A percentile compares a stretch with the other conserved stretches of the same genome.
Evolutionary conservation across 1,284 basidiomycete species (phyloP).

Genomic region (Takashimella koratensis): DNA sequence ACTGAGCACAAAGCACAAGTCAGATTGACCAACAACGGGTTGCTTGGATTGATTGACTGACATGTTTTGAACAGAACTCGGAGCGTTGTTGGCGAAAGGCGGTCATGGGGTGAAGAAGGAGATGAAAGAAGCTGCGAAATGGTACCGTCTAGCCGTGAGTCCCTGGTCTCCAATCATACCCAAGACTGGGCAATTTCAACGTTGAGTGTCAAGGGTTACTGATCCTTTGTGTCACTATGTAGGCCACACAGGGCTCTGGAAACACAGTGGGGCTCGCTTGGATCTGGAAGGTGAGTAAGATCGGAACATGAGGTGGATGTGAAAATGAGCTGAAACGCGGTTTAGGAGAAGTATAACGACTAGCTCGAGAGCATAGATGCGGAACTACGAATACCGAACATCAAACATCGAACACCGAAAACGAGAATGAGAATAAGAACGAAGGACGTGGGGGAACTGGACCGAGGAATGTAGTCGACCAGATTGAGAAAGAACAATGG

Average conservation of each 20-base stretch:
- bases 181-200: no score
- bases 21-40: no score
- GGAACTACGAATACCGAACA: no score
- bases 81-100: slow-evolving; percentile 44
- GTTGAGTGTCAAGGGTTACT: slow-evolving; percentile 6
- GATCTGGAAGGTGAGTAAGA: slow-evolving; percentile 45
- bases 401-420: no score
- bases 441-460: no score
- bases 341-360: slow-evolving; percentile 17
- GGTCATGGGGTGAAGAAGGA: slow-evolving; percentile 46
- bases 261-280: slow-evolving; percentile 46
- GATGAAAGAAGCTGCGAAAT: slow-evolving; percentile 48
- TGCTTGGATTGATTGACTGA: slow-evolving; percentile 3
- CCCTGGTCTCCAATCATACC: neutral
- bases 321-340: neutral
- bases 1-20: neutral
- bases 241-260: slow-evolving; percentile 33
- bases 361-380: no score
- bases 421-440: no score
- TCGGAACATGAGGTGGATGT: neutral
- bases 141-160: slow-evolving; percentile 47
- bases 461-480: no score
- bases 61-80: slow-evolving; percentile 31
- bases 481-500: no score
- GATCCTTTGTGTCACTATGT: no score